These are phyloP conservation scores for Glycine latifolia DNA, from an alignment of 306 rosid genomes.

Conservation along the genomic window DNA sequence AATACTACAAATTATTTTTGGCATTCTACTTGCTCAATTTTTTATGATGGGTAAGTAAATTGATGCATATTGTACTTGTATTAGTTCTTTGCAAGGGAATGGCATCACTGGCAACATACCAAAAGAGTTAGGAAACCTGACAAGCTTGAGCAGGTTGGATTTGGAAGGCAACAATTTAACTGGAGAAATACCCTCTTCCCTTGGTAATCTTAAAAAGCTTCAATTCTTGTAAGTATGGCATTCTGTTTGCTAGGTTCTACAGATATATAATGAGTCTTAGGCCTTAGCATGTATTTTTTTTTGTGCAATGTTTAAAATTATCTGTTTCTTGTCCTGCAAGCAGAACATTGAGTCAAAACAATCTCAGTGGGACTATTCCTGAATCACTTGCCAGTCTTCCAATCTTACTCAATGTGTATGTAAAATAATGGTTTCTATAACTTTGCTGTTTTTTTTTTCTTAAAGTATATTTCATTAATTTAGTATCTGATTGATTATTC, in stretches of 20 bases:
- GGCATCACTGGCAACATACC: constrained; percentile 80
- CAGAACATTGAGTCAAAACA: constrained; percentile 90
- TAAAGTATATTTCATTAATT: constrained; percentile 22
- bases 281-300: constrained; percentile 25
- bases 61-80: constrained; percentile 36
- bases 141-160: constrained; percentile 76
- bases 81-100: constrained; percentile 89
- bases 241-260: constrained; percentile 31
- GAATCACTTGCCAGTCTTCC: constrained; percentile 73
- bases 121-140: constrained; percentile 77
- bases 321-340: constrained; percentile 44
- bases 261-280: constrained; percentile 30
- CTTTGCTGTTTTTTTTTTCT: constrained; percentile 8
- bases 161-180: constrained; percentile 74
- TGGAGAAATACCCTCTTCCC: constrained; percentile 87
- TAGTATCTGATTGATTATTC: constrained; percentile 51
- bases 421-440: constrained; percentile 48
- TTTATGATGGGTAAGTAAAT: background rate
- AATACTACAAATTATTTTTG: background rate
- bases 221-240: constrained; percentile 84
- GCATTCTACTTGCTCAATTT: background rate
- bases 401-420: constrained; percentile 77
- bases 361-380: constrained; percentile 80
- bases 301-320: constrained; percentile 41
- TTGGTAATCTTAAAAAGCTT: constrained; percentile 78